Conservation (phyloP, 192 early-diverging fungal species). For the Coemansia sp. region DNA sequence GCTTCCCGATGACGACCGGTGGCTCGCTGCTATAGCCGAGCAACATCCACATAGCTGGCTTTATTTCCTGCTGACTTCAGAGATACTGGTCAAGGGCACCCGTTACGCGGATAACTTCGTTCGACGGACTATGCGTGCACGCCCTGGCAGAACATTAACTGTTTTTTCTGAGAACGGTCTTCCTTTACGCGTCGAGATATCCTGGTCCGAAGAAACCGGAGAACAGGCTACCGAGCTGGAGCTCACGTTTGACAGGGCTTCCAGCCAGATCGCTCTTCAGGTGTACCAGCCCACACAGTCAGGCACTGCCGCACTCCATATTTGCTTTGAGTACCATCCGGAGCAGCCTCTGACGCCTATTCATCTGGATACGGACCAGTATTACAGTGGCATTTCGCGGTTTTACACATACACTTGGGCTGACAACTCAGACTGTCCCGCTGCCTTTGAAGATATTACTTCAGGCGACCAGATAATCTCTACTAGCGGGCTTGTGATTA, state of each 20-base stretch:
- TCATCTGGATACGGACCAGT: neutral
- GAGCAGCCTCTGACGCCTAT: slow-evolving; percentile 16
- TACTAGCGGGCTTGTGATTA: slow-evolving; percentile 10
- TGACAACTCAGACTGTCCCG: slow-evolving; percentile 10
- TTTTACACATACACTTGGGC: slow-evolving; percentile 14
- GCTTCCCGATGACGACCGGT: slow-evolving; percentile 47
- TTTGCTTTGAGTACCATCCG: slow-evolving; percentile 14
- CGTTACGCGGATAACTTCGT: slow-evolving; percentile 63
- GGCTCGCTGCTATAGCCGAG: slow-evolving; percentile 75
- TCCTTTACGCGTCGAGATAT: neutral
- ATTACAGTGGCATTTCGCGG: neutral
- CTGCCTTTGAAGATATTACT: slow-evolving; percentile 9
- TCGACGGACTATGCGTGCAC: slow-evolving; percentile 61
- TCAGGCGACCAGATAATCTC: neutral
- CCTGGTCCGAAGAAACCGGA: neutral
- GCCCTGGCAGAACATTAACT: slow-evolving; percentile 55
- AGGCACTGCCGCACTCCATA: neutral
- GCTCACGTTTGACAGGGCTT: neutral
- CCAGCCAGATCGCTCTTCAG: neutral
- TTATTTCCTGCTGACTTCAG: slow-evolving; percentile 72
- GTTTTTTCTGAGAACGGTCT: neutral
- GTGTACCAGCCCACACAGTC: slow-evolving; percentile 6
- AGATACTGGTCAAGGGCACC: slow-evolving; percentile 73
- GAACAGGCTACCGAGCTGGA: neutral
- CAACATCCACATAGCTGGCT: slow-evolving; percentile 71